Conservation (phyloP, 2,329 filamentous ascomycete species). For the Pseudogymnoascus sp. region DNA sequence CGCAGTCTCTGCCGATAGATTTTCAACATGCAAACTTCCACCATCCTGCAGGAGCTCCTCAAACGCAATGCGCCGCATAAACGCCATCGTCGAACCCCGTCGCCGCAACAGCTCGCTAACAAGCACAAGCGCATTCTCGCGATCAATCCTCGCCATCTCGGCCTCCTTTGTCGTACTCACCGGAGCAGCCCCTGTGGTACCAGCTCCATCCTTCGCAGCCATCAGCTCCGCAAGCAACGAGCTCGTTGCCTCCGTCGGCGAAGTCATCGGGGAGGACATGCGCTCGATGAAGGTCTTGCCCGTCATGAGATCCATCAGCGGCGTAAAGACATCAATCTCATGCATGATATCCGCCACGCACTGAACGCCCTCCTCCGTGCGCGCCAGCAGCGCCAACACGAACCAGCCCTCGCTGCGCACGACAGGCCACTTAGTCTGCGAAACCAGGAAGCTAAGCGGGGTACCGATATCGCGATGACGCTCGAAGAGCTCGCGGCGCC, state of each 20-base stretch:
- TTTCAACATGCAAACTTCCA: constrained; percentile 28
- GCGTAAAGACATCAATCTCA: constrained; percentile 36
- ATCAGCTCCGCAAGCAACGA: neutral
- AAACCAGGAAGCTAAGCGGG: constrained; percentile 45
- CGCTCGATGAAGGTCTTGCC: constrained; percentile 32
- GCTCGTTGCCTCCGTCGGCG: neutral
- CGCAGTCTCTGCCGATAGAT: constrained; percentile 16
- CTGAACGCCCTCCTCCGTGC: constrained; percentile 42
- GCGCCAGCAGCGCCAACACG: constrained; percentile 52
- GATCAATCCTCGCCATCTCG: constrained; percentile 45
- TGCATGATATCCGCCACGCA: constrained; percentile 39
- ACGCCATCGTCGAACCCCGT: constrained; percentile 35
- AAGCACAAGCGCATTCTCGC: constrained; percentile 55
- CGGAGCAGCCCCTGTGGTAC: neutral
- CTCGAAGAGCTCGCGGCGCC: constrained; percentile 27
- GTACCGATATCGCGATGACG: constrained; percentile 25
- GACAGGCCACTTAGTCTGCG: constrained; percentile 51
- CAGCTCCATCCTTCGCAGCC: neutral
- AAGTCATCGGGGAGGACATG: constrained; percentile 9
- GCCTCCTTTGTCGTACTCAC: constrained; percentile 23
- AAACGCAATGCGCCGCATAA: constrained; percentile 36
- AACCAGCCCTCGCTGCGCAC: constrained; percentile 57
- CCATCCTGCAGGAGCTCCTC: constrained; percentile 45
- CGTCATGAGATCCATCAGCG: constrained; percentile 43
- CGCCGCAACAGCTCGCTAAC: constrained; percentile 47